A percentile compares a stretch with the other conserved stretches of the same genome.
Conservation (phyloP, 2,329 filamentous ascomycete genomes). For the Fusarium tjaetaba region DNA sequence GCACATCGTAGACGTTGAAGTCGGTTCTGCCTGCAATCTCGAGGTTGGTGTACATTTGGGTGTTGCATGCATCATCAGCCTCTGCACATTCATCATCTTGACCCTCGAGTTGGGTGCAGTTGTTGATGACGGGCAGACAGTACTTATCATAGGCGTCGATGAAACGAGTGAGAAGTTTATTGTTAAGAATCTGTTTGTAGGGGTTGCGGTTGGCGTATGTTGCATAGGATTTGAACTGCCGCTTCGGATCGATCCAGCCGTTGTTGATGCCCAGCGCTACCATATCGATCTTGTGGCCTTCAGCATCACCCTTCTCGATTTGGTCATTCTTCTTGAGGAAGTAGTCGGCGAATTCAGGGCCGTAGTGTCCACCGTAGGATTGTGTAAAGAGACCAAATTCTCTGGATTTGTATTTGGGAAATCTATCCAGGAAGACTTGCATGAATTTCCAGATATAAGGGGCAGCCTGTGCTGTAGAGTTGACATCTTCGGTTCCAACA, state of each 20-base stretch:
- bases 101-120: slow-evolving; percentile 37
- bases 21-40: slow-evolving; percentile 40
- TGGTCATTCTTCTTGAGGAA: slow-evolving; percentile 66
- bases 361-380: slow-evolving; percentile 68
- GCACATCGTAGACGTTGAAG: slow-evolving; percentile 60
- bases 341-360: slow-evolving; percentile 64
- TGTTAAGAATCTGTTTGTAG: slow-evolving; percentile 44
- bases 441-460: slow-evolving; percentile 63
- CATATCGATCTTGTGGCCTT: slow-evolving; percentile 57
- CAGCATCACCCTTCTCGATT: slow-evolving; percentile 55
- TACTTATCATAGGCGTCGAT: slow-evolving; percentile 45
- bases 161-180: slow-evolving; percentile 32
- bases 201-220: slow-evolving; percentile 48
- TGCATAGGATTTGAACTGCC: slow-evolving; percentile 48
- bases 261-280: slow-evolving; percentile 66
- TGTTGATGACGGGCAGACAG: slow-evolving; percentile 35
- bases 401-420: slow-evolving; percentile 68
- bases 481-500: slow-evolving; percentile 41
- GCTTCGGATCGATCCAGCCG: slow-evolving; percentile 61
- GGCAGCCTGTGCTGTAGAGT: slow-evolving; percentile 46
- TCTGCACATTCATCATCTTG: slow-evolving; percentile 43
- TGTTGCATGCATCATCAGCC: slow-evolving; percentile 42
- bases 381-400: slow-evolving; percentile 65
- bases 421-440: slow-evolving; percentile 70
- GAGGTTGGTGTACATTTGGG: slow-evolving; percentile 42